These are phyloP conservation scores for Tephrocybe sp. DNA, from an alignment of 768 basidiomycete species.

Conservation along the genomic window DNA sequence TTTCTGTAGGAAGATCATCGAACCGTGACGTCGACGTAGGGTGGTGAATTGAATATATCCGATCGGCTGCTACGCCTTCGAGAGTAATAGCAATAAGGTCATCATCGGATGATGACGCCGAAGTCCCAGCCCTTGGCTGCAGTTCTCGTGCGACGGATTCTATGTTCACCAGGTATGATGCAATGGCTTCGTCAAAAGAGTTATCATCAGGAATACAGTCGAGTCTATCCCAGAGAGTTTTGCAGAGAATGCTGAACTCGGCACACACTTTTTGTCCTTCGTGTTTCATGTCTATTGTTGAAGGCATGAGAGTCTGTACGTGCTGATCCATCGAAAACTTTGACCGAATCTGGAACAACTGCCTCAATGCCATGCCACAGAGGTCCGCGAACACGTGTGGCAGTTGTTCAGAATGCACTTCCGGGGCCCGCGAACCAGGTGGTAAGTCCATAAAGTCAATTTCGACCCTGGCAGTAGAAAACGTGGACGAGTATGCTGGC, in stretches of 20 bases:
- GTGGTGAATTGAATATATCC: not conserved
- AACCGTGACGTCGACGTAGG: not conserved
- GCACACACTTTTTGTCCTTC: not conserved
- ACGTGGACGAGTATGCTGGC: not conserved
- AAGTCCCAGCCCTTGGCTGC: not conserved
- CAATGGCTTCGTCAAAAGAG: not conserved
- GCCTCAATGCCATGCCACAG: not conserved
- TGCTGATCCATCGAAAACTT: not conserved
- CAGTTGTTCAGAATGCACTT: not conserved
- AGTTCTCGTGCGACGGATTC: not conserved
- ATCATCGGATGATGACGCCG: not conserved
- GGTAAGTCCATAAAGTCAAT: too few species aligned
- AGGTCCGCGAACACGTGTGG: not conserved
- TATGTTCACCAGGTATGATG: not conserved
- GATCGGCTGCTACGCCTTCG: not conserved
- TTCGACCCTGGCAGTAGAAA: too few species aligned
- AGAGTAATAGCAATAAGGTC: not conserved
- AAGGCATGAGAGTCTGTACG: not conserved
- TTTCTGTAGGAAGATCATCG: constrained; percentile 6
- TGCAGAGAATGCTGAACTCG: not conserved
- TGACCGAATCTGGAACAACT: not conserved
- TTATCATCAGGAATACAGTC: not conserved
- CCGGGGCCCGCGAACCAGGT: not conserved
- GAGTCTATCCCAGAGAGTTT: not conserved
- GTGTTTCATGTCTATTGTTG: not conserved